Conservation (phyloP, 176 grass and related monocot genomes). For the Phyllostachys edulis region DNA sequence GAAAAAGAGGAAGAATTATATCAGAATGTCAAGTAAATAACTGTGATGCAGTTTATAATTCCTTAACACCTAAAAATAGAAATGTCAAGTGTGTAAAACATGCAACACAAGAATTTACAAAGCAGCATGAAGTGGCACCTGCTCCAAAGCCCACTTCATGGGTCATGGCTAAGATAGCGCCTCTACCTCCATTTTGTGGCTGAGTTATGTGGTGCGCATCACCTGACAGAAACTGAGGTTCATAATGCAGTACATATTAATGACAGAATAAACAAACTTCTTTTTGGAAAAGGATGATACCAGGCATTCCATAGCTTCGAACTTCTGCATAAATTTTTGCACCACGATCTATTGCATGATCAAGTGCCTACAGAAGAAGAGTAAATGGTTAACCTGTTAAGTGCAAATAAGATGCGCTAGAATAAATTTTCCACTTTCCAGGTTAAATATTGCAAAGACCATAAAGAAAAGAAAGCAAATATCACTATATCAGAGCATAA, state of each 20-base stretch:
- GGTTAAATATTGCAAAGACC: not conserved
- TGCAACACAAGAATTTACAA: not conserved
- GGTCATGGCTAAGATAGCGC: no score
- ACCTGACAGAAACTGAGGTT: slow-evolving; percentile 46
- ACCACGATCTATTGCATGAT: slow-evolving; percentile 76
- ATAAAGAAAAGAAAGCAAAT: not conserved
- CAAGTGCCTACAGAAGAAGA: slow-evolving; percentile 58
- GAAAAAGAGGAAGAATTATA: slow-evolving; percentile 2
- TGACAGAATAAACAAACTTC: not conserved
- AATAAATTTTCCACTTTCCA: not conserved
- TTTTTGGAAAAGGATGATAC: slow-evolving; percentile 44
- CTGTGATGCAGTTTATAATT: not conserved
- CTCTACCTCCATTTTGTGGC: slow-evolving; percentile 73
- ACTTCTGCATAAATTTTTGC: slow-evolving; percentile 95
- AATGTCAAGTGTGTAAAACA: not conserved
- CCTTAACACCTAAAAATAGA: not conserved
- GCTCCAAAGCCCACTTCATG: slow-evolving; percentile 74
- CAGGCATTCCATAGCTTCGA: slow-evolving; percentile 91
- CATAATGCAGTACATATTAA: not conserved
- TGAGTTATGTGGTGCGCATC: slow-evolving; percentile 97
- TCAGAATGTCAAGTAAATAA: not conserved
- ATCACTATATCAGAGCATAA: not conserved
- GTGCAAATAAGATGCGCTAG: slow-evolving; percentile 6
- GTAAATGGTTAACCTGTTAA: not conserved
- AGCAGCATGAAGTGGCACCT: slow-evolving; percentile 35